Conservation (phyloP, 2,329 filamentous ascomycete genomes). For the Penicillium sp. region DNA sequence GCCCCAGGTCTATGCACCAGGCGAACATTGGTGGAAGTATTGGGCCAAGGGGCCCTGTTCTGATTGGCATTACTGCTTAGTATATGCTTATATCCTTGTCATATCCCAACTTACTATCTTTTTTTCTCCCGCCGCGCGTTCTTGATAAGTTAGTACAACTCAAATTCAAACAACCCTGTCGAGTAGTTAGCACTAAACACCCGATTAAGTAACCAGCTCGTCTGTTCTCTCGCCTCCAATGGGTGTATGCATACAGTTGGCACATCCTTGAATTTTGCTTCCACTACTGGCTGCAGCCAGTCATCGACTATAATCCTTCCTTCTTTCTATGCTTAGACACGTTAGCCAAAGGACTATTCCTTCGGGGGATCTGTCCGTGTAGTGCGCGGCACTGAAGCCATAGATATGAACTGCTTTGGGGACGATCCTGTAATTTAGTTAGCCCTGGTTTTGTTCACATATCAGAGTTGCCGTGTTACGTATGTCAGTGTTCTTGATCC, state of each 20-base stretch:
- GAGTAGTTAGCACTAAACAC: too few species aligned
- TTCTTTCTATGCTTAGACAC: background rate
- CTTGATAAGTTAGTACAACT: background rate
- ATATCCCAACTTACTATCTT: too few species aligned
- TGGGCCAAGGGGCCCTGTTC: slow-evolving; percentile 1
- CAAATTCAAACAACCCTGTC: background rate
- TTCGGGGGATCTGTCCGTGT: background rate
- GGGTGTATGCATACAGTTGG: background rate
- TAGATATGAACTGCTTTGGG: too few species aligned
- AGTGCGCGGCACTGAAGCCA: background rate
- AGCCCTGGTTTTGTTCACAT: too few species aligned
- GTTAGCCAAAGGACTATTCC: background rate
- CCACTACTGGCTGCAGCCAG: background rate
- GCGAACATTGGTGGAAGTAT: slow-evolving; percentile 5
- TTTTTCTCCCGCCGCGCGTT: background rate
- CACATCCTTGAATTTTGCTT: background rate
- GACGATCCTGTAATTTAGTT: too few species aligned
- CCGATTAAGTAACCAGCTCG: too few species aligned
- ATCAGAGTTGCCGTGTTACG: too few species aligned
- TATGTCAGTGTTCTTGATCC: too few species aligned
- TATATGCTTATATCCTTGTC: background rate
- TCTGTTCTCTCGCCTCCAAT: background rate
- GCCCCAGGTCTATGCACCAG: slow-evolving; percentile 6
- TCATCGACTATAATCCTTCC: background rate
- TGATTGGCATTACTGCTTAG: background rate